These are phyloP conservation scores for Fusarium neocosmosporiellum DNA, from an alignment of 2,329 filamentous ascomycete genomes.

Conservation along the genomic window DNA sequence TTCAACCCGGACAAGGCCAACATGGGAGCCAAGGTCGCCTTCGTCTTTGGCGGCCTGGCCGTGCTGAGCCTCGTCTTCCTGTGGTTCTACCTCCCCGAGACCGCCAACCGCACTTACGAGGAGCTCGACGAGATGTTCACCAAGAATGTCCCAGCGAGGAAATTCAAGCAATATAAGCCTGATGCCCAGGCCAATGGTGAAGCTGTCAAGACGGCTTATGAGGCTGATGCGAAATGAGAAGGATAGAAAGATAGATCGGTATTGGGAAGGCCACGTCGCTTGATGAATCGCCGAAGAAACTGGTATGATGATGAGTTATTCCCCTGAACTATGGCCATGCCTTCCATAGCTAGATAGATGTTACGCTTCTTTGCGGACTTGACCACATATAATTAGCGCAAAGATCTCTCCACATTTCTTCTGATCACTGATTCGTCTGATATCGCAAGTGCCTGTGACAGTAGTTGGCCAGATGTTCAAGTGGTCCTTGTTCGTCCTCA, in stretches of 20 bases:
- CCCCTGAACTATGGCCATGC: neutral
- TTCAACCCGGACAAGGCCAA: constrained; percentile 20
- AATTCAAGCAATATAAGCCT: constrained; percentile 20
- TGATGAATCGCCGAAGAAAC: neutral
- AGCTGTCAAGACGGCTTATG: constrained; percentile 29
- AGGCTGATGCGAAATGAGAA: constrained; percentile 23
- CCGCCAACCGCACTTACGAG: constrained; percentile 23
- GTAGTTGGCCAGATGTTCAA: neutral
- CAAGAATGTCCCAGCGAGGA: constrained; percentile 3
- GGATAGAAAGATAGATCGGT: neutral
- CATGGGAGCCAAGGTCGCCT: constrained; percentile 16
- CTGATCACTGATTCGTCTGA: neutral
- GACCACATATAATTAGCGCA: neutral
- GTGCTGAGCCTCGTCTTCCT: constrained; percentile 4
- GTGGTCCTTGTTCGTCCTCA: neutral
- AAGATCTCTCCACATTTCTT: neutral
- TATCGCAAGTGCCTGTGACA: neutral
- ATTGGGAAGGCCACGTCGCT: neutral
- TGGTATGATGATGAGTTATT: neutral
- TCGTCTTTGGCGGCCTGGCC: constrained; percentile 9
- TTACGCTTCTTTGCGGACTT: neutral
- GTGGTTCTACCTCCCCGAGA: constrained; percentile 32
- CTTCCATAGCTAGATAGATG: neutral
- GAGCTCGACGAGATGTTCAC: constrained; percentile 23
- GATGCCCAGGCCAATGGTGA: constrained; percentile 24